Percentiles rank a stretch among this genome's conserved stretches.
Evolutionary conservation across 257 asterid species (phyloP).

Genomic region (Echium plantagineum): DNA sequence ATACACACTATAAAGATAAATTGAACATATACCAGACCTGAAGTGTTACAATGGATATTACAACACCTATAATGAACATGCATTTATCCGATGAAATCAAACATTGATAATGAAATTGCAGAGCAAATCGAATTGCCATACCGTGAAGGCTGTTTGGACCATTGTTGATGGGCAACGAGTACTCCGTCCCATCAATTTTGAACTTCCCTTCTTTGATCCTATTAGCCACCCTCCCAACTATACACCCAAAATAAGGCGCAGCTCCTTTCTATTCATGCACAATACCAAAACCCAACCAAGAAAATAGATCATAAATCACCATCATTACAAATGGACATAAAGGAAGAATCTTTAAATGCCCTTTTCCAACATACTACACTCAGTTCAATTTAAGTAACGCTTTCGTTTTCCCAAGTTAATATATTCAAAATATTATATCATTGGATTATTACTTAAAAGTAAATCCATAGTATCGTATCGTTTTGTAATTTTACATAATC

Average conservation of each 20-base stretch:
- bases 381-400: too few relatives aligned
- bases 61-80: not conserved
- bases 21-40: too few relatives aligned
- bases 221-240: slow-evolving; percentile 97
- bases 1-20: too few relatives aligned
- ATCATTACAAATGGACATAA: not conserved
- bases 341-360: not conserved
- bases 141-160: slow-evolving; percentile 98
- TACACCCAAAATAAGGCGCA: slow-evolving; percentile 89
- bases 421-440: too few relatives aligned
- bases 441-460: too few relatives aligned
- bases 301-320: not conserved
- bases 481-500: too few relatives aligned
- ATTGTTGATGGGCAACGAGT: slow-evolving; percentile 72
- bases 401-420: too few relatives aligned
- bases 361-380: too few relatives aligned
- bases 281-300: slow-evolving; percentile 4
- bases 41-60: too few relatives aligned
- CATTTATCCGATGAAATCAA: not conserved
- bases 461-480: too few relatives aligned
- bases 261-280: slow-evolving; percentile 61
- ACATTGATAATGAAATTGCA: not conserved
- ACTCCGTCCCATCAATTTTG: slow-evolving; percentile 50
- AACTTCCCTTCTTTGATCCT: slow-evolving; percentile 89
- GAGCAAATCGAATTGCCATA: slow-evolving; percentile 12